phyloP scores from a whole-genome alignment of 1,284 basidiomycete species.

The Cryptococcus depauperatus region DNA sequence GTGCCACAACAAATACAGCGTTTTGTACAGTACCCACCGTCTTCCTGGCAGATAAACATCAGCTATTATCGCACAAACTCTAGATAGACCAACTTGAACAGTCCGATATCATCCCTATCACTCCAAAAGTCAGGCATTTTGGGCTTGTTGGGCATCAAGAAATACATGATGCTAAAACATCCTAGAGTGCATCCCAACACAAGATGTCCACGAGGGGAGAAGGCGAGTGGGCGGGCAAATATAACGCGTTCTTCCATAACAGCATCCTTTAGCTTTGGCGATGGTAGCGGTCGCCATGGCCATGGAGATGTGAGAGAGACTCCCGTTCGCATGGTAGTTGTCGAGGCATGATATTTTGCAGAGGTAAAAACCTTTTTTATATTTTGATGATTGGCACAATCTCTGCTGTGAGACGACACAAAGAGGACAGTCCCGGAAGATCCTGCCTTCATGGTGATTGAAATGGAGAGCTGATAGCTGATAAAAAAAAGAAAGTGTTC shows the following conservation, averaged over 20 bases:
- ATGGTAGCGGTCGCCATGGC: slow-evolving; percentile 6
- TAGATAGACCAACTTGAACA: slow-evolving; percentile 4
- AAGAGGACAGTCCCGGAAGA: too few species aligned
- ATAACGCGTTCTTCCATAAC: slow-evolving; percentile 7
- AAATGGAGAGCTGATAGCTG: too few species aligned
- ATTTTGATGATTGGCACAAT: too few species aligned
- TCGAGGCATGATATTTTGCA: too few species aligned
- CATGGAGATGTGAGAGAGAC: slow-evolving; percentile 6
- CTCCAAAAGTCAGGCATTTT: slow-evolving; percentile 6
- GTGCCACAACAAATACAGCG: slow-evolving; percentile 5
- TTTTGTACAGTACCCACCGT: slow-evolving; percentile 10
- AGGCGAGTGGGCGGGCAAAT: slow-evolving; percentile 11
- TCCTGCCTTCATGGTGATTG: too few species aligned
- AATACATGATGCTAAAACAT: slow-evolving; percentile 3
- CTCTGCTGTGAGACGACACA: too few species aligned
- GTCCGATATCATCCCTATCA: background rate
- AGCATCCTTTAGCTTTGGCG: background rate
- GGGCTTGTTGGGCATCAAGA: slow-evolving; percentile 6
- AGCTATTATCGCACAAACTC: background rate
- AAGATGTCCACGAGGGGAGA: slow-evolving; percentile 6
- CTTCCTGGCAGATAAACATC: background rate
- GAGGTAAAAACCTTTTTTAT: too few species aligned
- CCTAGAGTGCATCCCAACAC: slow-evolving; percentile 1
- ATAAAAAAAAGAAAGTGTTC: too few species aligned
- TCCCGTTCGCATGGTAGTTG: too few species aligned